Percentiles rank a stretch among this genome's conserved stretches.
phyloP scores from a whole-genome alignment of 306 rosid genomes.

The Citrullus mucosospermus region DNA sequence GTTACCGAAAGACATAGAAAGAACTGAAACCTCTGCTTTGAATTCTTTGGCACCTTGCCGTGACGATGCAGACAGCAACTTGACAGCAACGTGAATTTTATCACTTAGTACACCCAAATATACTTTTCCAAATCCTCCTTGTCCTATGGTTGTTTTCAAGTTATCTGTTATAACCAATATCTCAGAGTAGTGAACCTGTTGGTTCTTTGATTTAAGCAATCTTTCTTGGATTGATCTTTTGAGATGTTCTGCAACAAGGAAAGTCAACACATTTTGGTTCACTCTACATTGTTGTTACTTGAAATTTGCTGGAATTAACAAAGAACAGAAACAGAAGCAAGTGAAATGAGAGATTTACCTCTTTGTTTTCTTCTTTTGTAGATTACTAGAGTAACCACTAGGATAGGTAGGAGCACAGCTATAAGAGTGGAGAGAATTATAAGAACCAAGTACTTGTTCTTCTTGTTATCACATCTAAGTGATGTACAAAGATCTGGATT shows the following conservation, averaged over 20 bases:
- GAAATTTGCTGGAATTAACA: neutral
- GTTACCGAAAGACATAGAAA: neutral
- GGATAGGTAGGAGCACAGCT: neutral
- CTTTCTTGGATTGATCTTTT: neutral
- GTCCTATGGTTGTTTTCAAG: slow-evolving; percentile 18
- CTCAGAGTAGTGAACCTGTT: slow-evolving; percentile 11
- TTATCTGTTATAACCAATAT: slow-evolving; percentile 22
- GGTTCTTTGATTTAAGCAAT: slow-evolving; percentile 11
- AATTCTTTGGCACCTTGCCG: slow-evolving; percentile 25
- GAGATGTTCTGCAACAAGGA: neutral
- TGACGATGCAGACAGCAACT: slow-evolving; percentile 26
- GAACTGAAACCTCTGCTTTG: slow-evolving; percentile 15
- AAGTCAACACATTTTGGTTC: neutral
- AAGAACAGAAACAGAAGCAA: neutral
- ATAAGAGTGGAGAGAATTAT: slow-evolving; percentile 5
- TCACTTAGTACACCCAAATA: slow-evolving; percentile 16
- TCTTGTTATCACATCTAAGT: slow-evolving; percentile 5
- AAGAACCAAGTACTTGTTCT: slow-evolving; percentile 14
- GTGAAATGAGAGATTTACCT: neutral
- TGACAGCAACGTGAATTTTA: slow-evolving; percentile 22
- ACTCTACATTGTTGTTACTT: neutral
- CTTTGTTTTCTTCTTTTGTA: slow-evolving; percentile 9
- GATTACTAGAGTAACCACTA: neutral
- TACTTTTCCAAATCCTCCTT: slow-evolving; percentile 40
- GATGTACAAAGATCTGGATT: slow-evolving; percentile 9